Base-by-base conservation (phyloP, 352 stramenopile species). In the Globisporangium sylvaticum region DNA sequence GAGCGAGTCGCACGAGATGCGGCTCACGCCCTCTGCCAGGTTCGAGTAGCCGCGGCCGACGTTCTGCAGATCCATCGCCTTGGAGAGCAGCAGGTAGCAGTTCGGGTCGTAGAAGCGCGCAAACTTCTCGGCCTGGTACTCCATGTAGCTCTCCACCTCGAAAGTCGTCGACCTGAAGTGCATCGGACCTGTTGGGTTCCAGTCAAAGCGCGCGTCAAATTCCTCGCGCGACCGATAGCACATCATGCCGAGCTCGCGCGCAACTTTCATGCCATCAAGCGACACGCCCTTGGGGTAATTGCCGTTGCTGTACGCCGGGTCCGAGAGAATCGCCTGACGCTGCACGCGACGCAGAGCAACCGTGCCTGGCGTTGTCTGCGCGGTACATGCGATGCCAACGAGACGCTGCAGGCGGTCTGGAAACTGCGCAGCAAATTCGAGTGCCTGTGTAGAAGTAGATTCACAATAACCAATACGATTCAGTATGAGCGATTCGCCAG, bases 61-160 rank as follows among this genome's bases (percentile, higher is more conserved):
- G 62, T 95, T 91, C 31, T 81, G 90, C 54, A 96, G 68, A 39
- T 97, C 90, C 86, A 95, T 96, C 22, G 84, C 84, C 69, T 96
- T 94, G 34, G 88, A 96, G 18, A 96, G 74, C 67, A 95, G 67
- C 60, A 97, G 58, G 70, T 97, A 97, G 76, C 88, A 95, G 73
- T 97, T 96, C 1, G 89, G 84, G 63, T 97, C 89, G 63, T 87
- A 96, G 24, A 86, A 64, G 9, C 85, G 84, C 29, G 88, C 87
- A 61, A 97, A 97, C 68, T 95, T 95, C 66, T 71, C 83, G 37
- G 83, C 88, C 67, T 97, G 86, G 75, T 97, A 94, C 64, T 93
- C 82, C 87, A 97, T 93, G 81, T 97, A 97, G 59, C 77, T 89
- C 74, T 97, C 89, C 0, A 97, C 87, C 32, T 97, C 89, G 54